These are phyloP conservation scores for Grosmannia clavigera DNA, from an alignment of 2,329 filamentous ascomycete species.

Conservation along the genomic window DNA sequence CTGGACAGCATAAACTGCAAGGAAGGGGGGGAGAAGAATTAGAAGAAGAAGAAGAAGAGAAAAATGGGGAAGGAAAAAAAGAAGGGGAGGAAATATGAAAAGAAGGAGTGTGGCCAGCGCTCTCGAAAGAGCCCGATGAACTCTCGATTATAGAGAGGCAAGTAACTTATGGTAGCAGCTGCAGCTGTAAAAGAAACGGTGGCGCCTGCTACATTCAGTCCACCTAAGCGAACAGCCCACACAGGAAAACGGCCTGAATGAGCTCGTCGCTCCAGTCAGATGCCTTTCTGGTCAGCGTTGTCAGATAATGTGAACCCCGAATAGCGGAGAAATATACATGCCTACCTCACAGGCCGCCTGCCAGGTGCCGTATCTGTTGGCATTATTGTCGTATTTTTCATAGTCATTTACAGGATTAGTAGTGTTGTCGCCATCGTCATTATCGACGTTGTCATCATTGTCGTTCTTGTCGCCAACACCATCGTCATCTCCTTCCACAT, in stretches of 20 bases:
- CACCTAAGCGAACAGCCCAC: not conserved
- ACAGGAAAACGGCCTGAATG: constrained; percentile 40
- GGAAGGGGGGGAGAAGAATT: not conserved
- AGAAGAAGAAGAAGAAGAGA: not conserved
- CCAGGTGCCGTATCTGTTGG: not conserved
- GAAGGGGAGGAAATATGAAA: not conserved
- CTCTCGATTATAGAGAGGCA: constrained; percentile 38
- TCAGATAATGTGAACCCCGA: not conserved
- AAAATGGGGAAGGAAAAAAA: not conserved
- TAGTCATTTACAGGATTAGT: not conserved
- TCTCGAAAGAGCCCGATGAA: constrained; percentile 22
- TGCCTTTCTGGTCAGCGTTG: constrained; percentile 21
- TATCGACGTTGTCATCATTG: not conserved
- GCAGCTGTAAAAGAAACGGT: not conserved
- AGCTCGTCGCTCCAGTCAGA: constrained; percentile 35
- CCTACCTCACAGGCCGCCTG: not conserved
- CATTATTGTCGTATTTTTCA: not conserved
- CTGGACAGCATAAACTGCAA: not conserved
- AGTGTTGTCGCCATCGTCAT: not conserved
- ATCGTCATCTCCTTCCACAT: not conserved
- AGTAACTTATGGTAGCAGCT: constrained; percentile 26
- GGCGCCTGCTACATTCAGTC: not conserved
- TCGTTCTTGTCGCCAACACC: not conserved
- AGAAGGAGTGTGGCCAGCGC: constrained; percentile 14
- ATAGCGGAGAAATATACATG: not conserved